A percentile compares a stretch with the other conserved stretches of the same genome.
Conservation (phyloP, 73 alveolate genomes). For the Paraurostyla sp. region DNA sequence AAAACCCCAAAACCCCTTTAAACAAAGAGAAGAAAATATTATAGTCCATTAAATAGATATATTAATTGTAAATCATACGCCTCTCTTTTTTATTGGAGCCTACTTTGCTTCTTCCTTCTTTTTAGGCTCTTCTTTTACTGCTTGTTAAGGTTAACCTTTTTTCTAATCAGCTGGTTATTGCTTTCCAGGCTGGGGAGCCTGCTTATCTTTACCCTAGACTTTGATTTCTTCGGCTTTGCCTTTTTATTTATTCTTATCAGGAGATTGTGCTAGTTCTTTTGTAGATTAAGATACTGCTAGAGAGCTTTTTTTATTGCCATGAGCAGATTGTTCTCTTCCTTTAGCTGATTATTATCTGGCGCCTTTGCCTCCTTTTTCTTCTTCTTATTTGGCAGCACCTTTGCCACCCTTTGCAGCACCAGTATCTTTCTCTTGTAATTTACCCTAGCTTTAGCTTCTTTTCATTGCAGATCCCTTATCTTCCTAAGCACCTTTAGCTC, state of each 20-base stretch:
- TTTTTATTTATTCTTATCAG: slow-evolving; percentile 17
- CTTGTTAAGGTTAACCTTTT: too few species aligned
- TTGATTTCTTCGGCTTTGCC: not conserved
- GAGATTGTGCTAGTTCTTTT: not conserved
- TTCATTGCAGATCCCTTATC: not conserved
- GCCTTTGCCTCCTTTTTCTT: slow-evolving; percentile 2
- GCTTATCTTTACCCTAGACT: not conserved
- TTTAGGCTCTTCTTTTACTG: too few species aligned
- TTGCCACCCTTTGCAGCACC: too few species aligned
- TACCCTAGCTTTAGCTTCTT: slow-evolving; percentile 18
- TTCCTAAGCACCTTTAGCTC: not conserved
- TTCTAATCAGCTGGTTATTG: too few species aligned
- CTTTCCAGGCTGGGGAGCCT: too few species aligned
- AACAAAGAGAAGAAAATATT: too few species aligned
- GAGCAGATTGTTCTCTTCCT: not conserved
- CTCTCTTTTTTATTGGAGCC: too few species aligned
- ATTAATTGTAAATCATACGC: too few species aligned
- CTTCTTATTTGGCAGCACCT: slow-evolving; percentile 31
- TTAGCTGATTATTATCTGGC: slow-evolving; percentile 36
- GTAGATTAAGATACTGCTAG: not conserved
- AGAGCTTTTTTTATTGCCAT: slow-evolving; percentile 15
- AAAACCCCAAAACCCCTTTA: too few species aligned
- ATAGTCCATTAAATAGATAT: too few species aligned
- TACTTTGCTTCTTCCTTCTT: too few species aligned
- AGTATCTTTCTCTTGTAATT: not conserved